phyloP scores from a whole-genome alignment of 2,329 filamentous ascomycete genomes.

The Neofusicoccum parvum region DNA sequence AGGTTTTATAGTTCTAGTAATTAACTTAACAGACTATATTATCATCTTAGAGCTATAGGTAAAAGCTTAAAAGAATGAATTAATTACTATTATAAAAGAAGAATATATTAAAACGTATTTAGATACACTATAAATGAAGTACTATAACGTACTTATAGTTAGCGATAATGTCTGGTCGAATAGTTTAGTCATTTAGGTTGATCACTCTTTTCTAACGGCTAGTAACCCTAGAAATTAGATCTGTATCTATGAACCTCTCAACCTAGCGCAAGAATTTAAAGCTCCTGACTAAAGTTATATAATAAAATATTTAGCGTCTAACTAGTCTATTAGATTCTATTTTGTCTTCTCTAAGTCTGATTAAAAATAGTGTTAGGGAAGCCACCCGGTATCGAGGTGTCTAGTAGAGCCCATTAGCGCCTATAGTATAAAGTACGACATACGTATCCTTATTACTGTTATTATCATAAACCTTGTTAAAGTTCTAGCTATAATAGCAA shows the following conservation, averaged over 20 bases:
- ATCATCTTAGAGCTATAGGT: not conserved
- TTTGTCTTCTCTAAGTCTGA: too few species aligned
- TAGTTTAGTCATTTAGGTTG: not conserved
- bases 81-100: not conserved
- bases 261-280: too few species aligned
- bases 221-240: too few species aligned
- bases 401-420: not conserved
- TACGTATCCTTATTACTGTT: slow-evolving; percentile 26
- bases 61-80: not conserved
- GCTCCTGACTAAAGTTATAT: too few species aligned
- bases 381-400: not conserved
- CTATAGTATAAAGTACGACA: slow-evolving; percentile 34
- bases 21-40: too few species aligned
- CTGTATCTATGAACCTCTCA: too few species aligned
- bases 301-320: not conserved
- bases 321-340: not conserved
- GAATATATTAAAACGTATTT: not conserved
- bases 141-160: not conserved
- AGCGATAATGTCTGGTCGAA: not conserved
- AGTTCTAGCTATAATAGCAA: slow-evolving; percentile 25
- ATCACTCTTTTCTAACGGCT: not conserved
- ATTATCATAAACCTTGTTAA: slow-evolving; percentile 29
- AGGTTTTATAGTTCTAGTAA: too few species aligned
- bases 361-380: not conserved
- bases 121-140: not conserved